A percentile compares a stretch with the other conserved stretches of the same genome.
Conservation (phyloP, 2,329 filamentous ascomycete genomes). For the Alternaria dauci region DNA sequence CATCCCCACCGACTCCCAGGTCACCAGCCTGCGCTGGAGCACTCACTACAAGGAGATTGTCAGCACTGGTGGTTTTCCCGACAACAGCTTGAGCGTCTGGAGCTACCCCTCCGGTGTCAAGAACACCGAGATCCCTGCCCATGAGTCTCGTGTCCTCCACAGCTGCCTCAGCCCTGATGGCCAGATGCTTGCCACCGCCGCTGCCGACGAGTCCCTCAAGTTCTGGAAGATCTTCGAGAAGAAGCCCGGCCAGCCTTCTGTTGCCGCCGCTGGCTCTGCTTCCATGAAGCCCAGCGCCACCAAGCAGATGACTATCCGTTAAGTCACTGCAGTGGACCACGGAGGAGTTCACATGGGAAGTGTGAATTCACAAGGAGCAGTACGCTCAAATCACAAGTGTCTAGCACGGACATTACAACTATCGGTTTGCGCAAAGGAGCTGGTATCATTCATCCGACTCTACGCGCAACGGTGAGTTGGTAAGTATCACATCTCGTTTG, state of each 20-base stretch:
- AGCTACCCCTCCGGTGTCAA: constrained; percentile 97
- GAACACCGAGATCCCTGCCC: constrained; percentile 96
- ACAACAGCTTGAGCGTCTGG: constrained; percentile 99
- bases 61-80: constrained; percentile 96
- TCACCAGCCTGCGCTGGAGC: constrained; percentile 96
- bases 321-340: constrained; percentile 18
- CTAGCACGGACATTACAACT: constrained; percentile 25
- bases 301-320: constrained; percentile 84
- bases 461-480: constrained; percentile 54
- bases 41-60: constrained; percentile 98
- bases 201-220: constrained; percentile 96
- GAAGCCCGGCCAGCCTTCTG: constrained; percentile 79
- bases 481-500: constrained; percentile 54
- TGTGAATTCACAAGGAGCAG: constrained; percentile 16
- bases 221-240: constrained; percentile 99
- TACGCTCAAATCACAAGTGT: constrained; percentile 24
- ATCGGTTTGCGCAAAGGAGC: constrained; percentile 52
- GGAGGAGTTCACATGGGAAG: background rate
- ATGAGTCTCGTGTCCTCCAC: constrained; percentile 96
- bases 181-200: constrained; percentile 95
- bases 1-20: constrained; percentile 97
- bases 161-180: constrained; percentile 96
- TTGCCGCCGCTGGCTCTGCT: constrained; percentile 71
- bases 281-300: constrained; percentile 81
- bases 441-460: constrained; percentile 42